These are phyloP conservation scores for Holtermanniella nyarrowii DNA, from an alignment of 768 basidiomycete genomes.

Conservation along the genomic window DNA sequence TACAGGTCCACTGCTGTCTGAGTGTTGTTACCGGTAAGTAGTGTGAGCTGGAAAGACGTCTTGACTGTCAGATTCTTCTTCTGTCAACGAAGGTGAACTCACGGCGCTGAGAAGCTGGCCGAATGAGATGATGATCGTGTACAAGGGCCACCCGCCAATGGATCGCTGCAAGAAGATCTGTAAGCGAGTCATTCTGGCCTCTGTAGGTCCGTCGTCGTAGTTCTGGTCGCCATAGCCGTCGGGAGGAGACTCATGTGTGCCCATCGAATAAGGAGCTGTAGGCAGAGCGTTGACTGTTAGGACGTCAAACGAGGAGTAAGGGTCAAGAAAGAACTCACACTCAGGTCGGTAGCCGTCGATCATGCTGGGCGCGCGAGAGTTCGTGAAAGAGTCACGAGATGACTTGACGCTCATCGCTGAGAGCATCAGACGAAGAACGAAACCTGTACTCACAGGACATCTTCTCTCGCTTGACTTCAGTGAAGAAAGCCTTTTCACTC, in stretches of 20 bases:
- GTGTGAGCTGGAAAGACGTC: slow-evolving; percentile 81
- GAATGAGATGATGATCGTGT: slow-evolving; percentile 74
- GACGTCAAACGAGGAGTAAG: slow-evolving; percentile 5
- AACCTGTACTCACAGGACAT: slow-evolving; percentile 48
- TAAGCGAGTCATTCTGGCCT: slow-evolving; percentile 68
- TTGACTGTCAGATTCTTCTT: slow-evolving; percentile 2
- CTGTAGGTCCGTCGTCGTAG: slow-evolving; percentile 35
- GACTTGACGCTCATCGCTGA: slow-evolving; percentile 32
- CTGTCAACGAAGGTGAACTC: not conserved
- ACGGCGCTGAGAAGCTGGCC: slow-evolving; percentile 49
- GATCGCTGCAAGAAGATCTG: slow-evolving; percentile 76
- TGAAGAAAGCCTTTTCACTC: slow-evolving; percentile 88
- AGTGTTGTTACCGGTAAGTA: slow-evolving; percentile 77
- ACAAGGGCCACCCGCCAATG: slow-evolving; percentile 77
- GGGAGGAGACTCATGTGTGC: slow-evolving; percentile 26
- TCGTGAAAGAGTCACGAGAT: slow-evolving; percentile 37
- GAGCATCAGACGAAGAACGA: not conserved
- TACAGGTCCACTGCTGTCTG: slow-evolving; percentile 72
- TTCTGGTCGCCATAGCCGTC: slow-evolving; percentile 46
- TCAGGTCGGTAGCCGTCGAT: slow-evolving; percentile 50
- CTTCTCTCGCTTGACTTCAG: slow-evolving; percentile 78
- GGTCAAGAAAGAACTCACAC: slow-evolving; percentile 48
- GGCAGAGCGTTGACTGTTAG: slow-evolving; percentile 8
- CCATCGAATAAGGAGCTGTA: slow-evolving; percentile 24
- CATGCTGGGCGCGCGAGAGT: slow-evolving; percentile 32